These are phyloP conservation scores for Bromus sterilis DNA, from an alignment of 176 grass and related monocot species.

Conservation along the genomic window DNA sequence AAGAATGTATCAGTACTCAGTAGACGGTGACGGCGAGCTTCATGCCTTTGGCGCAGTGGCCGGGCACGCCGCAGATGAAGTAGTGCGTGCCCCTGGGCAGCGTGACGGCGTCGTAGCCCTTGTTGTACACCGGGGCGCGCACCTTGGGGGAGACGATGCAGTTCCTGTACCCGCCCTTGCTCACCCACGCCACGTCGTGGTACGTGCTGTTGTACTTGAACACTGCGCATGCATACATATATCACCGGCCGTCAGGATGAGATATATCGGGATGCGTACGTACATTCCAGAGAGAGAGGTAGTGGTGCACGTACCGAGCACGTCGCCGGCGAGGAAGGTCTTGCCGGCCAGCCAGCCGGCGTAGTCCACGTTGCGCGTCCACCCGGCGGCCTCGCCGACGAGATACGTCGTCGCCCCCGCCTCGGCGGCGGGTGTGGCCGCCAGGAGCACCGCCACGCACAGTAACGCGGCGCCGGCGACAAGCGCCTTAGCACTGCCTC, in stretches of 20 bases:
- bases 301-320: constrained; percentile 25
- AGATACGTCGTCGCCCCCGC: constrained; percentile 12
- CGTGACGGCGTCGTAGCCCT: constrained; percentile 25
- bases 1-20: not conserved
- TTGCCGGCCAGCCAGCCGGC: not conserved
- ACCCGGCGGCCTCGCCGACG: constrained; percentile 34
- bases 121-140: constrained; percentile 1
- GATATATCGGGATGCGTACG: not conserved
- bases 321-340: constrained; percentile 38
- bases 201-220: constrained; percentile 31
- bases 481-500: constrained; percentile 14
- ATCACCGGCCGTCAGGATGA: not conserved
- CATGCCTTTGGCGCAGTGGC: constrained; percentile 33
- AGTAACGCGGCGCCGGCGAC: not conserved
- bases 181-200: constrained; percentile 41
- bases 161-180: constrained; percentile 31
- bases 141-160: constrained; percentile 22
- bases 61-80: constrained; percentile 33
- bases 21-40: constrained; percentile 37
- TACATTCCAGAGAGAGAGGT: not conserved
- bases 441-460: not conserved
- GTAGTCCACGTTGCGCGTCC: constrained; percentile 10
- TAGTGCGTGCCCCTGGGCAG: constrained; percentile 27
- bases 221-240: constrained; percentile 12
- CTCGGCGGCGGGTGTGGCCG: not conserved